A percentile compares a stretch with the other conserved stretches of the same genome.
phyloP scores from a whole-genome alignment of 2,329 filamentous ascomycete species.

The Gaeumannomyces tritici region DNA sequence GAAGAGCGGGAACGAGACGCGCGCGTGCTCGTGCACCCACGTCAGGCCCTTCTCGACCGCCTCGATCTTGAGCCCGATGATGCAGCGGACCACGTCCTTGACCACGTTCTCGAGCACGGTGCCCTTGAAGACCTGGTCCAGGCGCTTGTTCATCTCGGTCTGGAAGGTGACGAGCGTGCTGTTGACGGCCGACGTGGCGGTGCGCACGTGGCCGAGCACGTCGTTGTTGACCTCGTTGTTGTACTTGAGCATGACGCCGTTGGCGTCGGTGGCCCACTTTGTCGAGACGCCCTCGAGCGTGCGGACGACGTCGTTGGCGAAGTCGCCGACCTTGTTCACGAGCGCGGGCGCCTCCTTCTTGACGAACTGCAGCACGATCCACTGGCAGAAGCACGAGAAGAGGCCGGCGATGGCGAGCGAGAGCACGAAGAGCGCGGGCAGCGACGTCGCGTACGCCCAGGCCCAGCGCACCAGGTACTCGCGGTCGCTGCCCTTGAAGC shows the following conservation, averaged over 20 bases:
- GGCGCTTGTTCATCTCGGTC: slow-evolving; percentile 60
- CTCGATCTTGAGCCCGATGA: slow-evolving; percentile 81
- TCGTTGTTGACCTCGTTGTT: slow-evolving; percentile 69
- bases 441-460: slow-evolving; percentile 77
- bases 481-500: slow-evolving; percentile 33
- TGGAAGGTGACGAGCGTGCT: slow-evolving; percentile 77
- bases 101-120: slow-evolving; percentile 74
- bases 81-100: slow-evolving; percentile 69
- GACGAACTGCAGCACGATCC: slow-evolving; percentile 62
- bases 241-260: slow-evolving; percentile 48
- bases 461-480: slow-evolving; percentile 74
- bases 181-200: slow-evolving; percentile 74
- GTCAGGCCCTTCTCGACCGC: slow-evolving; percentile 81
- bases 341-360: slow-evolving; percentile 69
- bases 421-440: slow-evolving; percentile 77
- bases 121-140: slow-evolving; percentile 71
- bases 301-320: slow-evolving; percentile 68
- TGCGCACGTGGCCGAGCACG: slow-evolving; percentile 79
- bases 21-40: slow-evolving; percentile 83
- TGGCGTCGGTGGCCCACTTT: slow-evolving; percentile 68
- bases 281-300: slow-evolving; percentile 64
- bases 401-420: slow-evolving; percentile 74
- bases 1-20: slow-evolving; percentile 71
- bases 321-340: slow-evolving; percentile 63
- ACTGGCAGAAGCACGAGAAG: slow-evolving; percentile 75